Evolutionary conservation across 495 filamentous ascomycete species (phyloP), one percentile per base, ranked within the genome.

Genomic region (Aspergillus carlsbadensis): DNA sequence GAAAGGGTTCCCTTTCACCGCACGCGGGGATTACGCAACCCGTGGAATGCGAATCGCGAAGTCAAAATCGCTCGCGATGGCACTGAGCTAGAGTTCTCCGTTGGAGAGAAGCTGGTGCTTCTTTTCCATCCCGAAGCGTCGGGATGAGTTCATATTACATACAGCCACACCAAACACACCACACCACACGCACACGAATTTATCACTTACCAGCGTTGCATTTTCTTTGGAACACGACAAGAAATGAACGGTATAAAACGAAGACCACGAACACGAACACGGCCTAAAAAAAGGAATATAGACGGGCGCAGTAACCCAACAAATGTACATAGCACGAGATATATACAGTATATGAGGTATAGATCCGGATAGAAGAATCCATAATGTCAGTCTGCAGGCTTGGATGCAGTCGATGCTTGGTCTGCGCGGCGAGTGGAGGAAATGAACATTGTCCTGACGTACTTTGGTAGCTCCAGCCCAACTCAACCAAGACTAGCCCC

Each of bases 51-150:
- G 1, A 96, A 96, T 65, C 78, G 94, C 42, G 94, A 97, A 63
- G 91, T 98, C 43, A 98, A 98, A 67, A 96, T 98, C 61, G 94
- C 94, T 8, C 81, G 94, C 62, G 94, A 98, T 68, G 94, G 92
- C 5, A 98, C 94, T 0, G 94, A 97, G 71, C 77, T 98, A 17
- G 93, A 98, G 69, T 88, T 92, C 42, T 82, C 70, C 41, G 84
- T 96, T 21, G 94, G 93, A 11, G 84, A 84, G 60, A 83, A 83
- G 63, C 73, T 98, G 31, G 73, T 94, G 39, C 82, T 87, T 47
- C 80, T 96, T 61, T 97, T 98, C 66, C 84, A 93, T 41, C 49
- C 58, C 21, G 40, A 56, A 33, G 14, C 45, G n/a, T 46, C 47
- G 44, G 52, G 40, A 20, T 39, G 35, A 42, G 2, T 21, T 43